Evolutionary conservation across 2,329 filamentous ascomycete genomes (phyloP), one percentile per base, ranked within the genome.

Genomic region (Cylindrodendrum hubeiense): DNA sequence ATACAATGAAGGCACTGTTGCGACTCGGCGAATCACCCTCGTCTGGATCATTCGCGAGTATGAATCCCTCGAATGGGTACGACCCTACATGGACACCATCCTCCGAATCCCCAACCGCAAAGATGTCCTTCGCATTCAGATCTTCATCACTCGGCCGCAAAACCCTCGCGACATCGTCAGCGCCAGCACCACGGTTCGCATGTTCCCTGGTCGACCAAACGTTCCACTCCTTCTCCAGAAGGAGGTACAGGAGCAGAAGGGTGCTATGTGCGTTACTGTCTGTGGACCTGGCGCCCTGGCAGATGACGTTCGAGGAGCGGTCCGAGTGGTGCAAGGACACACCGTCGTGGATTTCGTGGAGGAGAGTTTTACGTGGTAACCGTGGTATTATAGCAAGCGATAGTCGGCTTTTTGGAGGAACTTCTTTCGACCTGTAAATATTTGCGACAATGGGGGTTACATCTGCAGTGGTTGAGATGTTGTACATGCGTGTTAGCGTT

Each of bases 11-110:
- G 88, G 89, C 64, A 94, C 90, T 1, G 90, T 94, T 39, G 94
- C 95, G 5, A 94, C 93, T 4, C 91, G 94, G 55, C 90, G 91
- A 43, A 82, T 98, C 50, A 93, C 91, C 1, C 89, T 98, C 8
- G 89, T 98, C 65, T 98, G 96, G 96, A 91, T 97, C 75, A 92
- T 98, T 69, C 93, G 96, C 67, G 93, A 94, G 60, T 91, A 92
- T 39, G 92, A 97, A 75, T 91, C 95, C 61, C 87, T 98, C 8
- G 94, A 97, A 79, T 98, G 96, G 95, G 93, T 97, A 64, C 89
- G 93, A 8, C 93, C 93, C 5, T 98, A 93, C 91, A 91, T 92
- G 87, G 88, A 91, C 70, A 80, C 84, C 60, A 81, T 98, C 58
- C 85, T 98, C 33, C 87, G 87, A 60, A 91, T 98, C 86, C 92